phyloP scores from a whole-genome alignment of 192 early-diverging fungal genomes.

The Dispira simplex region DNA sequence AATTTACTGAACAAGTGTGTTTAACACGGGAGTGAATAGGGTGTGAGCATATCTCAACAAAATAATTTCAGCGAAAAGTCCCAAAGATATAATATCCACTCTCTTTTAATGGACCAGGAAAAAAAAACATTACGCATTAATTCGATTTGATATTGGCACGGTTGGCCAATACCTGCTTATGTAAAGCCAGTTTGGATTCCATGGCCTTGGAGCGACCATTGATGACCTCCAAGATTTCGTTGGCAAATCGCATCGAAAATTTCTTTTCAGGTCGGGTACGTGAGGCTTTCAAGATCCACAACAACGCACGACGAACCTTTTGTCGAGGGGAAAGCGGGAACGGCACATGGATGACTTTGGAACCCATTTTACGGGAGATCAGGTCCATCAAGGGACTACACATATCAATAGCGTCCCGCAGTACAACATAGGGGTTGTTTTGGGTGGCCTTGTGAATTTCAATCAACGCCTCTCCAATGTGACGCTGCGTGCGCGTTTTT shows the following conservation, averaged over 20 bases:
- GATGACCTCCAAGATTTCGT: constrained; percentile 66
- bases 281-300: constrained; percentile 74
- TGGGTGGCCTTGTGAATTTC: constrained; percentile 46
- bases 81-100: too few species aligned
- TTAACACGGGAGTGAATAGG: too few species aligned
- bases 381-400: constrained; percentile 62
- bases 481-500: constrained; percentile 57
- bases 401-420: constrained; percentile 56
- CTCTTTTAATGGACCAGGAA: too few species aligned
- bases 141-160: constrained; percentile 48
- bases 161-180: constrained; percentile 72
- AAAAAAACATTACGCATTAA: constrained; percentile 1
- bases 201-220: constrained; percentile 52
- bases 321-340: constrained; percentile 63
- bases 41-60: too few species aligned
- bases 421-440: constrained; percentile 43
- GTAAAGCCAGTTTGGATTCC: constrained; percentile 55
- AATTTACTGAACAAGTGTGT: too few species aligned
- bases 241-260: constrained; percentile 55
- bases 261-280: constrained; percentile 40
- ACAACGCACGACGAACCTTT: constrained; percentile 53
- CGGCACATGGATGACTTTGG: constrained; percentile 68
- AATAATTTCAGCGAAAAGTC: too few species aligned
- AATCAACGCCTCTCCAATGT: constrained; percentile 46
- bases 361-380: constrained; percentile 54